Percentiles rank a stretch among this genome's conserved stretches.
Evolutionary conservation across 371 early-diverging fungal species (phyloP).

Genomic region (Rhizopus sp.): DNA sequence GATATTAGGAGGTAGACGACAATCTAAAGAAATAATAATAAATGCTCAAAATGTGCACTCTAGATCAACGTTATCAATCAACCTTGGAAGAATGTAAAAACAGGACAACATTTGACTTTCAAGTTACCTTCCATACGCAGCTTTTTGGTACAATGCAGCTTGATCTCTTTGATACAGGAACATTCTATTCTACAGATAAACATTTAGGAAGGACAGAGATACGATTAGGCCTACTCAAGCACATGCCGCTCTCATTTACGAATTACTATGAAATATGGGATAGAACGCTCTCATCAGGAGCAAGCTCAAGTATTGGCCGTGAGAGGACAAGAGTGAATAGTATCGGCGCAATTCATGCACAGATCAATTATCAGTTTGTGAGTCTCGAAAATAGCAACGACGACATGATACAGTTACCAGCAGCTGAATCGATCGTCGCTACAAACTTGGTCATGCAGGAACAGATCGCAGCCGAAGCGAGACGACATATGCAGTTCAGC

Average conservation of each 20-base stretch:
- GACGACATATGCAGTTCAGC: conserved; percentile 25
- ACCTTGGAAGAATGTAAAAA: conserved; percentile 75
- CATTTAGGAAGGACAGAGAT: conserved; percentile 79
- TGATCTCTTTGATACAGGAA: conserved; percentile 67
- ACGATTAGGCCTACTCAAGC: conserved; percentile 58
- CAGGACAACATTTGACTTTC: conserved; percentile 70
- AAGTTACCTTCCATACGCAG: conserved; percentile 76
- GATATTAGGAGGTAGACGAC: conserved; percentile 46
- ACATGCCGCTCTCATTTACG: conserved; percentile 70
- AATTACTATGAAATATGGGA: conserved; percentile 77
- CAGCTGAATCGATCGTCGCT: background rate
- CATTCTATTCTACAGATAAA: conserved; percentile 63
- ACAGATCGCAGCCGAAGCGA: conserved; percentile 25
- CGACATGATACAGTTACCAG: background rate
- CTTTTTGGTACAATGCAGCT: conserved; percentile 74
- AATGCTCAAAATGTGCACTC: background rate
- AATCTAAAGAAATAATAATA: background rate
- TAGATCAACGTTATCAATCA: conserved; percentile 70
- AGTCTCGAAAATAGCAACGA: conserved; percentile 1
- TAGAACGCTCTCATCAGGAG: conserved; percentile 57
- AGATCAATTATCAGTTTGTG: conserved; percentile 64
- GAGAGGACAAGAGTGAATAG: conserved; percentile 54
- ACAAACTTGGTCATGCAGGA: conserved; percentile 23
- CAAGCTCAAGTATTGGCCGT: conserved; percentile 61
- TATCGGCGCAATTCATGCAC: conserved; percentile 67